phyloP scores from a whole-genome alignment of 1,284 basidiomycete genomes.

The Stereum hirsutum region DNA sequence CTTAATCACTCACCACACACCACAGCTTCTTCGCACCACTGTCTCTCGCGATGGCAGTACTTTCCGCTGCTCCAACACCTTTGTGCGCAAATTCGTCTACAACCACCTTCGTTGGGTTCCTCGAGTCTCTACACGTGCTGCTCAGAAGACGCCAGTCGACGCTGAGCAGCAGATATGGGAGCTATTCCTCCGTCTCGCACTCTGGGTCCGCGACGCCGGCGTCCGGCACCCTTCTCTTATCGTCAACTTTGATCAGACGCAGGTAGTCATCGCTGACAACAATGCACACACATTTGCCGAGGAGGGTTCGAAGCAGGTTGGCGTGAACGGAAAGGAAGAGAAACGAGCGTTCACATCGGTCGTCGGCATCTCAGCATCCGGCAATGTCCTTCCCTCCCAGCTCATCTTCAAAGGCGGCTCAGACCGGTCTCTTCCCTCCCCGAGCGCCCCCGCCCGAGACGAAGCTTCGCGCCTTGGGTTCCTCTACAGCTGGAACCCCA shows the following conservation, averaged over 20 bases:
- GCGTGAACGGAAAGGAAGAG: slow-evolving; percentile 22
- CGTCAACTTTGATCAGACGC: slow-evolving; percentile 32
- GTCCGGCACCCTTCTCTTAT: slow-evolving; percentile 16
- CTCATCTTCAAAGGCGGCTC: slow-evolving; percentile 20
- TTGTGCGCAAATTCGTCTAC: too few relatives aligned
- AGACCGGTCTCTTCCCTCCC: slow-evolving; percentile 14
- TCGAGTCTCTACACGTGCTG: slow-evolving; percentile 20
- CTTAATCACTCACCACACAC: too few relatives aligned
- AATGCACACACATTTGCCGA: slow-evolving; percentile 19
- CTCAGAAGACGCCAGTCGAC: slow-evolving; percentile 23
- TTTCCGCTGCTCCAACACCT: too few relatives aligned
- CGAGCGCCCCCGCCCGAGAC: slow-evolving; percentile 9
- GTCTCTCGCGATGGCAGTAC: too few relatives aligned
- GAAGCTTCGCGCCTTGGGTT: slow-evolving; percentile 19
- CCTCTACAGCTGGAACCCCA: slow-evolving; percentile 17
- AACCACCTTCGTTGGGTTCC: slow-evolving; percentile 11
- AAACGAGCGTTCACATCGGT: slow-evolving; percentile 27
- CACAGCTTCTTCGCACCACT: too few relatives aligned
- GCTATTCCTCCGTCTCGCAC: slow-evolving; percentile 16
- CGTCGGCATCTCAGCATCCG: slow-evolving; percentile 18
- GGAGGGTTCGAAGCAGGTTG: slow-evolving; percentile 22
- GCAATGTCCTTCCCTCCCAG: slow-evolving; percentile 22
- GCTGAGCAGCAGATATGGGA: slow-evolving; percentile 18
- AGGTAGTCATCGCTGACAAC: slow-evolving; percentile 19
- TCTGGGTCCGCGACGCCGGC: slow-evolving; percentile 19